A percentile compares a stretch with the other conserved stretches of the same genome.
These are phyloP conservation scores for Eucalyptus polyanthemos DNA, from an alignment of 345 rosid genomes.

Conservation along the genomic window DNA sequence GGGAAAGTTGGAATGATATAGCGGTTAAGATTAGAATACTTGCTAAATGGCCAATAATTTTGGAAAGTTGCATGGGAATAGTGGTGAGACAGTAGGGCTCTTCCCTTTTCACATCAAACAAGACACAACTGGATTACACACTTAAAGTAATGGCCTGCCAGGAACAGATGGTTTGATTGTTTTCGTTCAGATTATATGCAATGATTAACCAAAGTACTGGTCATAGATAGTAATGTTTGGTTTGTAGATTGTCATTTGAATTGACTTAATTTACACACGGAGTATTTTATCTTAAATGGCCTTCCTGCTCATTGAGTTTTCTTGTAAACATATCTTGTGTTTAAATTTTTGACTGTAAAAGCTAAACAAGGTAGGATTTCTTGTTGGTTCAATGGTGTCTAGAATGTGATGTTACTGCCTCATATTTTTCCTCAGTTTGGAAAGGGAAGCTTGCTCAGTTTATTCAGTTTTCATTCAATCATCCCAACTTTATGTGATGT, in stretches of 20 bases:
- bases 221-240: neutral
- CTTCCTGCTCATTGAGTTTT: neutral
- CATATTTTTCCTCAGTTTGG: neutral
- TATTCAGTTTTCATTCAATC: neutral
- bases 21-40: neutral
- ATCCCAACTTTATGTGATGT: neutral
- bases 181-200: neutral
- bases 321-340: neutral
- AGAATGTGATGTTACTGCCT: neutral
- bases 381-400: neutral
- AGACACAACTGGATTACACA: neutral
- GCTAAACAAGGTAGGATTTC: neutral
- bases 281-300: neutral
- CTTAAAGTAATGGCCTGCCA: neutral
- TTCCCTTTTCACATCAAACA: neutral
- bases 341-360: neutral
- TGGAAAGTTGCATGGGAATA: neutral
- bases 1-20: neutral
- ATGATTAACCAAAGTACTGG: neutral
- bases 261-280: neutral
- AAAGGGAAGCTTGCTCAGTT: neutral
- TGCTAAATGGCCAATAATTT: neutral
- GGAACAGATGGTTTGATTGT: neutral
- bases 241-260: neutral
- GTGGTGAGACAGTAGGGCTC: neutral